A percentile compares a stretch with the other conserved stretches of the same genome.
phyloP scores from a whole-genome alignment of 1,284 basidiomycete genomes.

The Cystobasidium pallidum region DNA sequence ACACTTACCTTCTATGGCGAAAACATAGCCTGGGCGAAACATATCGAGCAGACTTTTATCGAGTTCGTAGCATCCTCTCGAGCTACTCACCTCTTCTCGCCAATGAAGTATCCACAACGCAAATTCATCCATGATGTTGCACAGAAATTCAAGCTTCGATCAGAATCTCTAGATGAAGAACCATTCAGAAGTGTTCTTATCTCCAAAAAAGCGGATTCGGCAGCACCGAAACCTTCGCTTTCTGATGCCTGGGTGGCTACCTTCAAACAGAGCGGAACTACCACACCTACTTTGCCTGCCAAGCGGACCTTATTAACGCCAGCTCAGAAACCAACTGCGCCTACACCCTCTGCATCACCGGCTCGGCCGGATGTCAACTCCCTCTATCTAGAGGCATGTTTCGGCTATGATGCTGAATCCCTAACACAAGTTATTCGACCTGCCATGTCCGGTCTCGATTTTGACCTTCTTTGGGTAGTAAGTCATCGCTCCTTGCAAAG shows the following conservation, averaged over 20 bases:
- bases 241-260: constrained; percentile 48
- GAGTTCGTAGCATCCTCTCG: constrained; percentile 43
- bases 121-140: constrained; percentile 52
- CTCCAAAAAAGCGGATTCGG: constrained; percentile 47
- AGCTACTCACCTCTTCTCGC: constrained; percentile 49
- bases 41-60: constrained; percentile 22
- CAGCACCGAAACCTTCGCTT: constrained; percentile 48
- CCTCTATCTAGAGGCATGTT: constrained; percentile 50
- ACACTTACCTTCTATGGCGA: constrained; percentile 43
- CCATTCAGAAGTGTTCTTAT: constrained; percentile 50
- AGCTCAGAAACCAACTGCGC: constrained; percentile 7
- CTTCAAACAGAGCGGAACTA: constrained; percentile 30
- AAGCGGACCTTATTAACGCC: constrained; percentile 46
- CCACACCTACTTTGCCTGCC: constrained; percentile 5
- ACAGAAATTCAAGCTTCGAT: constrained; percentile 49
- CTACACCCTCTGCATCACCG: constrained; percentile 10
- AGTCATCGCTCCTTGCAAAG: not conserved
- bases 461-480: constrained; percentile 41
- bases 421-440: constrained; percentile 48
- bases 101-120: constrained; percentile 52
- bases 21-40: constrained; percentile 35
- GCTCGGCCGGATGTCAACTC: constrained; percentile 38
- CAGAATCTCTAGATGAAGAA: constrained; percentile 52
- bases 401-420: constrained; percentile 50
- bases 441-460: constrained; percentile 40